Conservation (phyloP, 2,329 filamentous ascomycete genomes). For the Diaporthe citrichinensis region DNA sequence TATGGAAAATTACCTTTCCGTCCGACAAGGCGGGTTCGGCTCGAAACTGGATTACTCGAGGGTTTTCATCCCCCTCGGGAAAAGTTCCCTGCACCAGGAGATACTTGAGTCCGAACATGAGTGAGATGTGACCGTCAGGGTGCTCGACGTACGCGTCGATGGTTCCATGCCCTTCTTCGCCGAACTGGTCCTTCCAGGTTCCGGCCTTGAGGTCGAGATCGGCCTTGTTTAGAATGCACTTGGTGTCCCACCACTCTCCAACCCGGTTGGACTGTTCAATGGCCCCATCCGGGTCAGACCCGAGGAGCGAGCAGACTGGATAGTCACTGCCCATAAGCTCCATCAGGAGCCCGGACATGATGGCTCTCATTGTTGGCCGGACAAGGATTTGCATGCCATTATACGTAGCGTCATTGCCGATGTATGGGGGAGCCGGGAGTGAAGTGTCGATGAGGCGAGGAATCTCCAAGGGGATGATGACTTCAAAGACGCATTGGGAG, state of each 20-base stretch:
- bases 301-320: background rate
- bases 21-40: background rate
- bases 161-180: background rate
- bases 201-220: background rate
- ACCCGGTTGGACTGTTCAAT: background rate
- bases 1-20: background rate
- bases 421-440: background rate
- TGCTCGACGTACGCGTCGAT: background rate
- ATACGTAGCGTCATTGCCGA: background rate
- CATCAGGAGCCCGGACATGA: background rate
- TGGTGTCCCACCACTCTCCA: background rate
- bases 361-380: background rate
- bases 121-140: background rate
- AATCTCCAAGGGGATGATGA: background rate
- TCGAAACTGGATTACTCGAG: background rate
- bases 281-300: background rate
- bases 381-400: background rate
- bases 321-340: background rate
- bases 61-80: background rate
- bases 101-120: background rate
- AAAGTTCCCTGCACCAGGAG: background rate
- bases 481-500: background rate
- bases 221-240: background rate
- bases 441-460: background rate
- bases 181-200: background rate